Evolutionary conservation across 176 grass and related monocot species (phyloP), one percentile per base, ranked within the genome.

Genomic region (Cocos nucifera): DNA sequence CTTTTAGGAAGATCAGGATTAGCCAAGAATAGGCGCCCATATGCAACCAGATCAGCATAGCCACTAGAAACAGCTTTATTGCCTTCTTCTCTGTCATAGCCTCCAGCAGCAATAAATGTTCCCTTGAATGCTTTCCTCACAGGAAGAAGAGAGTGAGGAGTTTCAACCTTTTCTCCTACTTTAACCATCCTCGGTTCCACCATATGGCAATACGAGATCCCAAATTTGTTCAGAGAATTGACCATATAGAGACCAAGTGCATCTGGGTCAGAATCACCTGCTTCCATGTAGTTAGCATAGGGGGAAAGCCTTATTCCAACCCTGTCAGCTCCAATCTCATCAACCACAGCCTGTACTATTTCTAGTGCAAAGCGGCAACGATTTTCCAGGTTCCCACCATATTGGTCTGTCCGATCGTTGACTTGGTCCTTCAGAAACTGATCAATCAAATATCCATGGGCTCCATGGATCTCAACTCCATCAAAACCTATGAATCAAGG

Each of bases 391-490:
- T 62, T 86, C 22, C 85, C 82, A 59, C 89, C 82, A 62, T 95
- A 89, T 53, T 59, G 28, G 59, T 95, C 89, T 0, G 73, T 73
- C 6, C 82, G 82, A 54, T 89, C 82, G 73, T 95, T 83, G 17
- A 86, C 66, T 78, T 75, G 61, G 69, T 86, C 89, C 56, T 89
- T 89, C 15, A 95, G 18, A 65, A 95, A 95, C 16, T 89, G 89
- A 30, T 89, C 89, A 9, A 95, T 80, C 74, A 95, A 76, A 61
- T 89, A 95, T 54, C 82, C 85, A 48, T 95, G 75, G 22, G 82
- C 79, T 54, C 78, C 79, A 73, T 95, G 89, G 15, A 95, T 85
- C 73, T 95, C 89, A 75, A 95, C 82, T 30, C 85, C 89, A 72
- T 89, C 85, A 61, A 95, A 95, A 73, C 82, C 89, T 95, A 62